Percentiles rank a stretch among this genome's conserved stretches.
These are phyloP conservation scores for Quercus tomentella DNA, from an alignment of 331 rosid species.

Conservation along the genomic window DNA sequence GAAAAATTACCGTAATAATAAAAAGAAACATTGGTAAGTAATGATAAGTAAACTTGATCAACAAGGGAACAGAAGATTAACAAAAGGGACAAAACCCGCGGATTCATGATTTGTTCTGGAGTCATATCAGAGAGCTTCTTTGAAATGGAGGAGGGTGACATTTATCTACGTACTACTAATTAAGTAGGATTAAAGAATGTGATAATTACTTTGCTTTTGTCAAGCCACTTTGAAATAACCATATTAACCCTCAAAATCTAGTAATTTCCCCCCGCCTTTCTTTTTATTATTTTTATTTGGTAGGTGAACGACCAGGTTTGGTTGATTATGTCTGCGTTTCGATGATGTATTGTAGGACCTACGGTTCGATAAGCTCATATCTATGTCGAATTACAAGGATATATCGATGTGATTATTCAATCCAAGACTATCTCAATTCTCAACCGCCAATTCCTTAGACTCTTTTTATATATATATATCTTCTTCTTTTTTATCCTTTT, in stretches of 20 bases:
- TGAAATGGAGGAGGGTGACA: conserved; percentile 5
- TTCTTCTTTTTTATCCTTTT: no score
- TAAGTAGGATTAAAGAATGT: neutral
- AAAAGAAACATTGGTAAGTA: neutral
- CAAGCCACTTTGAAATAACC: neutral
- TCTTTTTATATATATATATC: no score
- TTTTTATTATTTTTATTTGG: neutral
- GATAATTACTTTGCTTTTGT: conserved; percentile 5
- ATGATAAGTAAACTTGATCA: neutral
- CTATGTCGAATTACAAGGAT: neutral
- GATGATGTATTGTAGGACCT: conserved; percentile 4
- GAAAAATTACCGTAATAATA: no score
- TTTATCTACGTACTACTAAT: neutral
- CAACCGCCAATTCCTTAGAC: neutral
- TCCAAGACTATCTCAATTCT: neutral
- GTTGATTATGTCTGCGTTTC: neutral
- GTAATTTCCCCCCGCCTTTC: neutral
- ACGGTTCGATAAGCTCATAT: neutral
- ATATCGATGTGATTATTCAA: neutral
- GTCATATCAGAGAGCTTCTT: neutral
- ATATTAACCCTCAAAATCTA: neutral
- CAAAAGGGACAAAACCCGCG: conserved; percentile 3
- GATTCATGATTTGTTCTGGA: conserved; percentile 1
- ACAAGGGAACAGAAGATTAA: conserved; percentile 3
- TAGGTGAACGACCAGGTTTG: conserved; percentile 15